Conservation (phyloP, 1,284 basidiomycete genomes). For the Mrakiaceae sp. region DNA sequence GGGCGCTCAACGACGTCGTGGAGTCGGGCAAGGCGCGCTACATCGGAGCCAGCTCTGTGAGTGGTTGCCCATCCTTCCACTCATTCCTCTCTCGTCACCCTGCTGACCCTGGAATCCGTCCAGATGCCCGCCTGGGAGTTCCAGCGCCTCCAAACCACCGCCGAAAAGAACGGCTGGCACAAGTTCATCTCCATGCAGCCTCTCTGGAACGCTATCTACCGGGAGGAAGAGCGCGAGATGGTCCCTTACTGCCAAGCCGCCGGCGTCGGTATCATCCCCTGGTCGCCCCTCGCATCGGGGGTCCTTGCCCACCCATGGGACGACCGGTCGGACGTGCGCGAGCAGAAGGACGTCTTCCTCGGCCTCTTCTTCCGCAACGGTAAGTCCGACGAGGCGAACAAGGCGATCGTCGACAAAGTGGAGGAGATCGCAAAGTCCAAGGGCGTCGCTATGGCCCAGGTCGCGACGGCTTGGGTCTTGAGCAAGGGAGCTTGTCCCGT, state of each 20-base stretch:
- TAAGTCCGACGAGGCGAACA: not conserved
- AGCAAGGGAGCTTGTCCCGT: conserved; percentile 24
- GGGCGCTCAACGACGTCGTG: conserved; percentile 57
- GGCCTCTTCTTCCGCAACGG: not conserved
- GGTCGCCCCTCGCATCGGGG: conserved; percentile 16
- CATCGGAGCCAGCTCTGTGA: conserved; percentile 37
- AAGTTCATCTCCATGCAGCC: conserved; percentile 61
- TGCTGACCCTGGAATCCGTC: not conserved
- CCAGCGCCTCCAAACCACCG: conserved; percentile 35
- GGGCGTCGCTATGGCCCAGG: conserved; percentile 46
- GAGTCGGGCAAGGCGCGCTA: conserved; percentile 53
- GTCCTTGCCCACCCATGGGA: not conserved
- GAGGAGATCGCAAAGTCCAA: conserved; percentile 45
- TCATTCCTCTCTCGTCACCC: not conserved
- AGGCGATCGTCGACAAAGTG: conserved; percentile 22
- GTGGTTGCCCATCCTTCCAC: no score
- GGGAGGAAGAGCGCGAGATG: conserved; percentile 53
- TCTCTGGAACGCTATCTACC: conserved; percentile 40
- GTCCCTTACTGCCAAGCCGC: conserved; percentile 39
- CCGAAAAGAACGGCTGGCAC: conserved; percentile 43
- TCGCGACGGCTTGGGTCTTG: conserved; percentile 45
- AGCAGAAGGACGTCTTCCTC: not conserved
- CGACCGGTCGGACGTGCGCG: not conserved
- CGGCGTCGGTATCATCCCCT: conserved; percentile 25
- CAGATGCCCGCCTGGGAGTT: conserved; percentile 36